These are phyloP conservation scores for Neospora caninum DNA, from an alignment of 169 alveolate species.

Conservation along the genomic window DNA sequence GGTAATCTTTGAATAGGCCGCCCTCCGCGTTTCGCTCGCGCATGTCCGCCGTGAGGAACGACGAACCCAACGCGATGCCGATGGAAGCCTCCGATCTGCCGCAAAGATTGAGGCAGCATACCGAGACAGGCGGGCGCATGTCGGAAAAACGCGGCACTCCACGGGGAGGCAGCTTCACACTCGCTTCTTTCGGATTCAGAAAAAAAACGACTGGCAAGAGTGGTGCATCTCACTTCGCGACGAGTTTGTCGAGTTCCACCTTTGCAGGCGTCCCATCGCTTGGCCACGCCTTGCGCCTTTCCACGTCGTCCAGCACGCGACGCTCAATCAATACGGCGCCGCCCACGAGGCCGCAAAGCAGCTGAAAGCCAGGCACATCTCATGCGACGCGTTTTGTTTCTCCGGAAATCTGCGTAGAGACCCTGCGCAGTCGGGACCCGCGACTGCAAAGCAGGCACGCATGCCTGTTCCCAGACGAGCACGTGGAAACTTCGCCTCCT, in stretches of 20 bases:
- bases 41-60: conserved; percentile 21
- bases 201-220: neutral
- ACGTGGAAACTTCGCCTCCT: too few relatives aligned
- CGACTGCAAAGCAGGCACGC: too few relatives aligned
- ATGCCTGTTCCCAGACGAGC: too few relatives aligned
- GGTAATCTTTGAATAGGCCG: conserved; percentile 19
- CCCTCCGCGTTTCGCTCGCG: conserved; percentile 33
- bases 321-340: neutral
- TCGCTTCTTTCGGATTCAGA: too few relatives aligned
- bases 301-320: neutral
- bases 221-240: neutral
- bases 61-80: neutral
- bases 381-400: too few relatives aligned
- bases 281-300: neutral
- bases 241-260: conserved; percentile 14
- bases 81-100: conserved; percentile 15
- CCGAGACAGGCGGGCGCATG: too few relatives aligned
- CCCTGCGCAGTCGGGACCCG: too few relatives aligned
- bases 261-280: neutral
- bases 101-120: too few relatives aligned
- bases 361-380: neutral
- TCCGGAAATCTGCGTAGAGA: too few relatives aligned
- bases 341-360: conserved; percentile 35
- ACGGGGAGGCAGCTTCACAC: too few relatives aligned
- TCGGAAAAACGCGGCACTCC: too few relatives aligned